phyloP scores from a whole-genome alignment of 2,329 filamentous ascomycete genomes.

The Bipolaris cookei region DNA sequence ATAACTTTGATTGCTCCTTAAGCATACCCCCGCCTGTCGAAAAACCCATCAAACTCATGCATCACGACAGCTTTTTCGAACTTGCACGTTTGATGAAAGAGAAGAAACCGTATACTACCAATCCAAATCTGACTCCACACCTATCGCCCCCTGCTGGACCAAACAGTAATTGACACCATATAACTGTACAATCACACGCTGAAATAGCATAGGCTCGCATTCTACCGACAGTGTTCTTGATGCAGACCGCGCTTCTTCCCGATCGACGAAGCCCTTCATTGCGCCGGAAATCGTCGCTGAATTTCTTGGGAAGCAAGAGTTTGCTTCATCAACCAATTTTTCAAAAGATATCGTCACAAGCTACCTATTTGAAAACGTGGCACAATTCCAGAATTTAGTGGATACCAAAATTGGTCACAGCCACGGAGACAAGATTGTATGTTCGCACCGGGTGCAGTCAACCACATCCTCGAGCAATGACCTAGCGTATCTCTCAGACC shows the following conservation, averaged over 20 bases:
- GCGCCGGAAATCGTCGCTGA: slow-evolving; percentile 13
- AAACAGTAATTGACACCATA: slow-evolving; percentile 8
- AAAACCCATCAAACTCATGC: neutral
- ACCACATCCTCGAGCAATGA: neutral
- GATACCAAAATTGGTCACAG: neutral
- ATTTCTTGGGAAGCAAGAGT: slow-evolving; percentile 12
- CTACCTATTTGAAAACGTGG: slow-evolving; percentile 4
- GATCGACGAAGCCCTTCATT: slow-evolving; percentile 5
- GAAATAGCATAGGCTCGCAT: slow-evolving; percentile 10
- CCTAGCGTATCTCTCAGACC: neutral
- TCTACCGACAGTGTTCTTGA: neutral
- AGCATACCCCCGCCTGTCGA: neutral
- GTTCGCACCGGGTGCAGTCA: neutral
- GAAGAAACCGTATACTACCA: slow-evolving; percentile 22
- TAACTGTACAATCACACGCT: neutral
- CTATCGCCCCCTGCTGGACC: neutral
- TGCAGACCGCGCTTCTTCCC: slow-evolving; percentile 9
- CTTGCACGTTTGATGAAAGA: slow-evolving; percentile 27
- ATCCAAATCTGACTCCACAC: neutral
- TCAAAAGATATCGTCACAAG: neutral
- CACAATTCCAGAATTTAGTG: slow-evolving; percentile 5
- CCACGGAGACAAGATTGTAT: slow-evolving; percentile 3
- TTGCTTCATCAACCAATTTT: neutral
- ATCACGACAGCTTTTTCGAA: slow-evolving; percentile 27
- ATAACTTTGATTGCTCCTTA: neutral